phyloP scores from a whole-genome alignment of 441 rosid genomes.

The Croton setiger region DNA sequence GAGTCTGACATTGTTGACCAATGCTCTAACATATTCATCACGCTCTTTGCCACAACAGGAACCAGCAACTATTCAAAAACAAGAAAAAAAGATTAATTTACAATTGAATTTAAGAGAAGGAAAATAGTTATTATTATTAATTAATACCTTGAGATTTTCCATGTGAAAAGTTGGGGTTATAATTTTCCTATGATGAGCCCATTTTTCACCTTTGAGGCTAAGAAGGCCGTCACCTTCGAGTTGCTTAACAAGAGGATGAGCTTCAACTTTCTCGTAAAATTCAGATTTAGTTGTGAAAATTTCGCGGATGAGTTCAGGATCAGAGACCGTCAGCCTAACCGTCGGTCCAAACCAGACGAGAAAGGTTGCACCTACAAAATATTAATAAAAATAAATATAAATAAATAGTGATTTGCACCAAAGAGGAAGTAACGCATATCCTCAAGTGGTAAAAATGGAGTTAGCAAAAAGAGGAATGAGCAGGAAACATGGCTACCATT shows the following conservation, averaged over 20 bases:
- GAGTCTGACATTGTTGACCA: constrained; percentile 48
- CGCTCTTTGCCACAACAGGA: constrained; percentile 73
- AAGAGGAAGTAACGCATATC: constrained; percentile 35
- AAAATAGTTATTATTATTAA: background rate
- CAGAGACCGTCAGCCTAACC: constrained; percentile 78
- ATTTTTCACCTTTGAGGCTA: constrained; percentile 87
- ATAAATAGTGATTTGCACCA: constrained; percentile 25
- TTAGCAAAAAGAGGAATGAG: constrained; percentile 50
- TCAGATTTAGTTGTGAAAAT: constrained; percentile 74
- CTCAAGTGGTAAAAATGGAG: constrained; percentile 53
- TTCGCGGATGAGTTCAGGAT: constrained; percentile 87
- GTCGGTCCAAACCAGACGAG: constrained; percentile 98
- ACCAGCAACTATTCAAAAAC: constrained; percentile 46
- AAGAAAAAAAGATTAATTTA: background rate
- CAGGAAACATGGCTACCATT: constrained; percentile 34
- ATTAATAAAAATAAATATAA: background rate
- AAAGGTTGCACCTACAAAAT: constrained; percentile 71
- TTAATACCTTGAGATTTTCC: constrained; percentile 88
- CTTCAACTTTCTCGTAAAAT: constrained; percentile 78
- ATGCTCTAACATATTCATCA: constrained; percentile 65
- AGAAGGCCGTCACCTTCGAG: constrained; percentile 97
- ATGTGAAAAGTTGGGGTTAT: constrained; percentile 79
- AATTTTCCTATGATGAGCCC: constrained; percentile 91
- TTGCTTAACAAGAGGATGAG: constrained; percentile 84
- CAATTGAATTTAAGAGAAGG: too few relatives aligned